phyloP scores from a whole-genome alignment of 371 early-diverging fungal genomes.

The Mycotypha africana region DNA sequence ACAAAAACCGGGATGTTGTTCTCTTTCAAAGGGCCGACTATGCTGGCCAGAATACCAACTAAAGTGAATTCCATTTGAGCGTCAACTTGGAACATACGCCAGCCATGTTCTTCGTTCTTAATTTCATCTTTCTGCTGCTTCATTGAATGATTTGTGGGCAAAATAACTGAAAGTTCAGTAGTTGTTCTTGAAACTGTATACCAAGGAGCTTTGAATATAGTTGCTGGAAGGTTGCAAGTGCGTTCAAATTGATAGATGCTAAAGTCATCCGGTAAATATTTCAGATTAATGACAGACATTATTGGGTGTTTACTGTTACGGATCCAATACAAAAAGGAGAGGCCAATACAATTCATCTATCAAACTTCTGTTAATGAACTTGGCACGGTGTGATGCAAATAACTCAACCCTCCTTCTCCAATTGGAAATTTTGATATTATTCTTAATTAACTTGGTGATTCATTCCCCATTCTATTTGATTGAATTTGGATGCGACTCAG shows the following conservation, averaged over 20 bases:
- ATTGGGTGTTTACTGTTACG: no score
- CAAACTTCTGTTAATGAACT: no score
- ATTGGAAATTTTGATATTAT: no score
- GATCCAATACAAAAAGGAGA: no score
- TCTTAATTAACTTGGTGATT: no score
- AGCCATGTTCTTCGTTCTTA: constrained; percentile 49
- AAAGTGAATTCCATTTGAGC: constrained; percentile 70
- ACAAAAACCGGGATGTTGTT: constrained; percentile 64
- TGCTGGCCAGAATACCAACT: constrained; percentile 66
- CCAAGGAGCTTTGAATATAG: constrained; percentile 32
- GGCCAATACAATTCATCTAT: no score
- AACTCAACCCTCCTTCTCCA: no score
- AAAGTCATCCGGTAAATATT: constrained; percentile 30
- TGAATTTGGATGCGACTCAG: no score
- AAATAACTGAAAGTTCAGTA: constrained; percentile 52
- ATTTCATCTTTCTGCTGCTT: constrained; percentile 10
- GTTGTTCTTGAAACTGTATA: constrained; percentile 53
- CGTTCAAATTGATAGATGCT: constrained; percentile 30
- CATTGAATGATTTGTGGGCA: constrained; percentile 27
- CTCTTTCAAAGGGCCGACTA: constrained; percentile 55
- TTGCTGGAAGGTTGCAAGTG: constrained; percentile 2
- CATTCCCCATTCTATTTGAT: no score
- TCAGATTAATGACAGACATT: constrained; percentile 20
- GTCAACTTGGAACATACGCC: constrained; percentile 59
- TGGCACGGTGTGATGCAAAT: no score